These are phyloP conservation scores for Datura wrightii DNA, from an alignment of 257 asterid species.

Conservation along the genomic window DNA sequence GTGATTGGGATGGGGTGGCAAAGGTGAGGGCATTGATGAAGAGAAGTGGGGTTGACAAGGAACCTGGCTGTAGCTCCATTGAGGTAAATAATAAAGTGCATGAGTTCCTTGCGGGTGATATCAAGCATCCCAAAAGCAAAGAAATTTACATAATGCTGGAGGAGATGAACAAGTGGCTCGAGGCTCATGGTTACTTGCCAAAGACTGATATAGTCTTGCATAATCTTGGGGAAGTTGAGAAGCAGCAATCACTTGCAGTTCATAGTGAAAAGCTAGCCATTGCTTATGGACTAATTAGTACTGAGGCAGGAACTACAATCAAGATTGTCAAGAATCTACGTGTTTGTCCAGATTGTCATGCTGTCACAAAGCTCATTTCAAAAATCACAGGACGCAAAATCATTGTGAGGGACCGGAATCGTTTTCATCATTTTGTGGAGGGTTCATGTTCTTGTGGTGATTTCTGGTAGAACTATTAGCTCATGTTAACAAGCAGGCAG, in stretches of 20 bases:
- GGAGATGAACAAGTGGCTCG: slow-evolving; percentile 38
- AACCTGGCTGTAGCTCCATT: slow-evolving; percentile 47
- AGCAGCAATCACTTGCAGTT: slow-evolving; percentile 38
- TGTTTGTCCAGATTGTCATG: slow-evolving; percentile 44
- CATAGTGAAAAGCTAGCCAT: slow-evolving; percentile 45
- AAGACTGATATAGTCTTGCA: slow-evolving; percentile 38
- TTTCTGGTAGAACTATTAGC: slow-evolving; percentile 35
- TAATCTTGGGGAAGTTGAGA: slow-evolving; percentile 34
- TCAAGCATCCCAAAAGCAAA: slow-evolving; percentile 38
- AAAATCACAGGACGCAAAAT: slow-evolving; percentile 42
- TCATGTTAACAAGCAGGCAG: not conserved
- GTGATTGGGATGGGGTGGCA: slow-evolving; percentile 43
- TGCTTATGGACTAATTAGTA: slow-evolving; percentile 44
- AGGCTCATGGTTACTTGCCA: slow-evolving; percentile 35
- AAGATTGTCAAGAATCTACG: slow-evolving; percentile 47
- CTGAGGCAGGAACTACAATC: slow-evolving; percentile 37
- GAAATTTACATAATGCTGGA: slow-evolving; percentile 43
- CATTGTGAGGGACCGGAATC: slow-evolving; percentile 42
- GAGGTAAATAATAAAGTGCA: slow-evolving; percentile 41
- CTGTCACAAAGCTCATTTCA: slow-evolving; percentile 43
- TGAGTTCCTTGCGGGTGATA: slow-evolving; percentile 43
- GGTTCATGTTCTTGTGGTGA: slow-evolving; percentile 47
- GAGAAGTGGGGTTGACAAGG: slow-evolving; percentile 39
- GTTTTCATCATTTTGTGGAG: slow-evolving; percentile 43
- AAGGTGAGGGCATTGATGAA: slow-evolving; percentile 44